These are phyloP conservation scores for Porpolomopsis calyptriformis DNA, from an alignment of 768 basidiomycete species.

Conservation along the genomic window DNA sequence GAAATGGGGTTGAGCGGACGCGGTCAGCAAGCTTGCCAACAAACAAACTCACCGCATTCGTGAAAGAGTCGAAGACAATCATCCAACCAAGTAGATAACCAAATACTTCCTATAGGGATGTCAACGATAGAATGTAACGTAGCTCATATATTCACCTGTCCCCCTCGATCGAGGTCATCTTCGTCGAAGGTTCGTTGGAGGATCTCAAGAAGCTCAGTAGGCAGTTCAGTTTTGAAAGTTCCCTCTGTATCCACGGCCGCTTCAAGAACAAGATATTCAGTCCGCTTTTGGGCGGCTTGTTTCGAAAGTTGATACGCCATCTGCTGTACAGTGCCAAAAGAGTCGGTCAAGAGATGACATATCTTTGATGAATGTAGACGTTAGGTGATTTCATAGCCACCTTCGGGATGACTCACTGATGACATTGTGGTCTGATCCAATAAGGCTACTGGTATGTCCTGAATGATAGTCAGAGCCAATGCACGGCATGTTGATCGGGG, in stretches of 20 bases:
- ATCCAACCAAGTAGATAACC: conserved; percentile 82
- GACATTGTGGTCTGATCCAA: conserved; percentile 54
- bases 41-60: conserved; percentile 60
- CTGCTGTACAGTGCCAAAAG: conserved; percentile 54
- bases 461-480: conserved; percentile 56
- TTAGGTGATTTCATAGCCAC: background rate
- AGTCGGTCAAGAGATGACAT: conserved; percentile 67
- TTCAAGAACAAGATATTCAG: conserved; percentile 80
- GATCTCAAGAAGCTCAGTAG: conserved; percentile 54
- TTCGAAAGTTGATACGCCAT: conserved; percentile 67
- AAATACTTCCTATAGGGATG: conserved; percentile 33
- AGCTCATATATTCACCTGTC: conserved; percentile 22
- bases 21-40: background rate
- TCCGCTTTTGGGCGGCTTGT: conserved; percentile 59
- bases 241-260: conserved; percentile 68
- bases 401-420: conserved; percentile 32
- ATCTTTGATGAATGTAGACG: conserved; percentile 37
- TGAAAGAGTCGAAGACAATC: conserved; percentile 77
- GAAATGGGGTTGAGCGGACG: background rate
- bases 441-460: conserved; percentile 51
- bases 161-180: conserved; percentile 25
- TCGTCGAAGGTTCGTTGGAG: conserved; percentile 40
- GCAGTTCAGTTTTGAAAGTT: conserved; percentile 43
- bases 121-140: conserved; percentile 1
- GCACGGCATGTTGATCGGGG: conserved; percentile 63